Base-by-base conservation (phyloP, 192 early-diverging fungal genomes). In the Coemansia sp. region DNA sequence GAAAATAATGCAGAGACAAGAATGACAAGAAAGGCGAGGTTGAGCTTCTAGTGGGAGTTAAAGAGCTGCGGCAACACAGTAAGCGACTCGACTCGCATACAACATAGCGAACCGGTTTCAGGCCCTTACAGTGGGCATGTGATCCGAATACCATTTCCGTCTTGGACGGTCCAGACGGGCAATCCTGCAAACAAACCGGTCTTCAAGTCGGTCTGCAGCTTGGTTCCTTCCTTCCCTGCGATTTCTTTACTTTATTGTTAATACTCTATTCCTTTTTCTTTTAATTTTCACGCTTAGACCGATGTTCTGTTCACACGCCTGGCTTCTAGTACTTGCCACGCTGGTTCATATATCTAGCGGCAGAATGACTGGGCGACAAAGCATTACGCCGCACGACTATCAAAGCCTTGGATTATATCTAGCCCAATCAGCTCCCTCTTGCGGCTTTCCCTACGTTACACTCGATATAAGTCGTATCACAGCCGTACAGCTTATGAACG, bases 391-490 rank as follows among this genome's bases (percentile, higher is more conserved):
- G 7, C 83, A 85, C 54, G 78, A 85, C 75, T 85, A 85, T 70
- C 72, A 79, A 24, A 71, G 72, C 52, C 63, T 87, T 40, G 86
- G 85, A 36, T 40, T 34, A 1, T 76, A 73, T 20, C 73, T 87
- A 11, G 79, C 78, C 24, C 64, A 42, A 18, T 86, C 86, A 16
- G 85, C 86, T 10, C 86, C 86, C 12, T 78, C 76, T 11, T 87
- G 86, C 68, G 86, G 86, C 12, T 84, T 76, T 44, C 85, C 86
- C 0, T 87, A 87, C 46, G 78, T 70, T 8, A 64, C 77, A 12
- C 66, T 87, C 13, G 80, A 87, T 43, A 82, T 87, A 34, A 77
- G 82, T 34, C 78, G 85, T 5, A 87, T 87, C 47, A 86, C 86
- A 5, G 86, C 86, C 9, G 85, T 82, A 38, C 82, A 82, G 31